These are phyloP conservation scores for Podila verticillata DNA, from an alignment of 192 early-diverging fungal species.

Conservation along the genomic window DNA sequence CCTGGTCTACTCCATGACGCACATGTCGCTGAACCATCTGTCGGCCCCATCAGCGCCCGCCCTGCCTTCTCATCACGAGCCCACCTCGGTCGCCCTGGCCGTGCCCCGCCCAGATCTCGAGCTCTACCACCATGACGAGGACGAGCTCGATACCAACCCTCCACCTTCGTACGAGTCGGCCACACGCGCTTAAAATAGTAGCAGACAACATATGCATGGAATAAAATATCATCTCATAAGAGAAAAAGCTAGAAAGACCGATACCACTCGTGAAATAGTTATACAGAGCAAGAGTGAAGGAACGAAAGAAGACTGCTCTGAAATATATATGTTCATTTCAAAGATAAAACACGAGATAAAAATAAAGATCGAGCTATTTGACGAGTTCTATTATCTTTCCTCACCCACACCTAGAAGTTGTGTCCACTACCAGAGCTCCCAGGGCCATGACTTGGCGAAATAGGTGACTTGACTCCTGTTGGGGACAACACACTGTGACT, in stretches of 20 bases:
- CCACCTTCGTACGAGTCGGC: slow-evolving; percentile 10
- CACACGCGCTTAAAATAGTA: too few relatives aligned
- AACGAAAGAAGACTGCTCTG: too few relatives aligned
- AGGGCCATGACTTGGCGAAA: not conserved
- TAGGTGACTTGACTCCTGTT: not conserved
- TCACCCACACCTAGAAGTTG: not conserved
- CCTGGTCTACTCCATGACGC: slow-evolving; percentile 22
- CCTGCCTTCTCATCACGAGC: not conserved
- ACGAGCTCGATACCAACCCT: not conserved
- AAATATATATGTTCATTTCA: too few relatives aligned
- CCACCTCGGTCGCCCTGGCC: not conserved
- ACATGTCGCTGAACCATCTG: not conserved
- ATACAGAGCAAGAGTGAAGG: too few relatives aligned
- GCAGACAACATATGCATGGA: too few relatives aligned
- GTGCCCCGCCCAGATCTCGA: slow-evolving; percentile 13
- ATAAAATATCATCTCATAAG: not conserved
- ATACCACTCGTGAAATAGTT: too few relatives aligned
- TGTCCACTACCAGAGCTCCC: not conserved
- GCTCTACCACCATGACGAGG: not conserved
- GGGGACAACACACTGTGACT: not conserved
- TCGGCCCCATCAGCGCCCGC: not conserved
- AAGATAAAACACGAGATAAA: too few relatives aligned
- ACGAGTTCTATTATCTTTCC: too few relatives aligned
- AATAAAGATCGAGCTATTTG: too few relatives aligned
- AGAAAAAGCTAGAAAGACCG: not conserved